phyloP scores from a whole-genome alignment of 768 basidiomycete species.

The Lentinula lateritia region DNA sequence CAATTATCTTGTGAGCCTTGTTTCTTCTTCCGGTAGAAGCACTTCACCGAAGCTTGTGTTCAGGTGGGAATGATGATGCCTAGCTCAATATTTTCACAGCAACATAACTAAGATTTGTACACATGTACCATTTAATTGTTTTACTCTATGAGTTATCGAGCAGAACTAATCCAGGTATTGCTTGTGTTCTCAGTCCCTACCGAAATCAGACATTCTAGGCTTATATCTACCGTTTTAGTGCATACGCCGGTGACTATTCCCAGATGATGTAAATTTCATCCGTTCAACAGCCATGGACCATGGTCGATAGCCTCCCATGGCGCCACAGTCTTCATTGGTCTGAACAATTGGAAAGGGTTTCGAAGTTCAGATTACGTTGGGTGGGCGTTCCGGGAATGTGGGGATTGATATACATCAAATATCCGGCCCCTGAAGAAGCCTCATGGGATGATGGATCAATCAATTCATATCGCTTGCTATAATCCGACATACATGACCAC shows the following conservation, averaged over 20 bases:
- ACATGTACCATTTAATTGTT: not conserved
- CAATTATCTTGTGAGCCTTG: slow-evolving; percentile 46
- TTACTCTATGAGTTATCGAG: not conserved
- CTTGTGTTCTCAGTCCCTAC: too few relatives aligned
- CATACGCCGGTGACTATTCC: too few relatives aligned
- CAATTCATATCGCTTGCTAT: not conserved
- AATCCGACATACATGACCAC: not conserved
- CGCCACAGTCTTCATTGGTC: too few relatives aligned
- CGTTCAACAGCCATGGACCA: not conserved
- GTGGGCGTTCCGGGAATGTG: not conserved
- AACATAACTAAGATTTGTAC: not conserved
- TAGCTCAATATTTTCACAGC: slow-evolving; percentile 7
- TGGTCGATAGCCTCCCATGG: too few relatives aligned
- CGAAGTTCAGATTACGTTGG: too few relatives aligned
- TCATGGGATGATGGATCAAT: not conserved
- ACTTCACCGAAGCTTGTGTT: not conserved
- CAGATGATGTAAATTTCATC: not conserved
- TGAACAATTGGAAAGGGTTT: not conserved
- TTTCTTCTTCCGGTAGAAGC: not conserved
- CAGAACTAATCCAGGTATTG: not conserved
- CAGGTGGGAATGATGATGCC: slow-evolving; percentile 53
- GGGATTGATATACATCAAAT: not conserved
- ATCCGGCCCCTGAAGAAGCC: not conserved
- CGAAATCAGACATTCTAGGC: too few relatives aligned
- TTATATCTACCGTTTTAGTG: too few relatives aligned